A percentile compares a stretch with the other conserved stretches of the same genome.
Conservation (phyloP, 2,329 filamentous ascomycete species). For the Penicillium palitans region DNA sequence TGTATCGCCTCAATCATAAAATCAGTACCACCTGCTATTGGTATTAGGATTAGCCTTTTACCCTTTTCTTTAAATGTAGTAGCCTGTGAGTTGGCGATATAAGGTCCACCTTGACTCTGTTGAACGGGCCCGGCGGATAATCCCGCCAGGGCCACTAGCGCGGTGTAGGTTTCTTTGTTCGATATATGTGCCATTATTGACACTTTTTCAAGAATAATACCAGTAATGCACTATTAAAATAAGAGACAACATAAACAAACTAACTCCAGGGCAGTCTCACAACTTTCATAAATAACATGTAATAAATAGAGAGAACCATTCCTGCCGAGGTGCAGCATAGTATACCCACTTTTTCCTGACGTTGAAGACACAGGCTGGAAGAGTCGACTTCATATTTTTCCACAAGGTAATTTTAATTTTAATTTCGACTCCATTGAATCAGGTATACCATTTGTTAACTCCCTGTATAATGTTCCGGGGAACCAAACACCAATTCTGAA, state of each 20-base stretch:
- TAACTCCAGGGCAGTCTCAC: not conserved
- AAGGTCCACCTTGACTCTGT: not conserved
- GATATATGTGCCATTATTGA: not conserved
- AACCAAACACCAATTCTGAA: not conserved
- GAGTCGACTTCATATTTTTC: not conserved
- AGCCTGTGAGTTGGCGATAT: not conserved
- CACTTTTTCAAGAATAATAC: not conserved
- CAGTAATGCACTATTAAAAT: not conserved
- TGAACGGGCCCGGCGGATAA: conserved; percentile 1
- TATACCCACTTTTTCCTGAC: not conserved
- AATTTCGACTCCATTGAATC: not conserved
- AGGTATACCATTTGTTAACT: too few relatives aligned
- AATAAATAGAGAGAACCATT: not conserved
- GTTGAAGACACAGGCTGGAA: too few relatives aligned
- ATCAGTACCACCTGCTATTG: too few relatives aligned
- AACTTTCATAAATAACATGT: not conserved
- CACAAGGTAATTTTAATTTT: too few relatives aligned
- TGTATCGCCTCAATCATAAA: not conserved
- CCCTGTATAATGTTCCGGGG: too few relatives aligned
- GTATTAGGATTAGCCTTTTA: not conserved
- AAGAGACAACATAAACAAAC: not conserved
- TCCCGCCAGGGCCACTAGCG: not conserved
- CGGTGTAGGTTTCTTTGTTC: not conserved
- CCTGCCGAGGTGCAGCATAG: not conserved
- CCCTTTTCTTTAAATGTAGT: not conserved